A percentile compares a stretch with the other conserved stretches of the same genome.
Conservation (phyloP, 2,329 filamentous ascomycete genomes). For the Fusarium nelsonii region DNA sequence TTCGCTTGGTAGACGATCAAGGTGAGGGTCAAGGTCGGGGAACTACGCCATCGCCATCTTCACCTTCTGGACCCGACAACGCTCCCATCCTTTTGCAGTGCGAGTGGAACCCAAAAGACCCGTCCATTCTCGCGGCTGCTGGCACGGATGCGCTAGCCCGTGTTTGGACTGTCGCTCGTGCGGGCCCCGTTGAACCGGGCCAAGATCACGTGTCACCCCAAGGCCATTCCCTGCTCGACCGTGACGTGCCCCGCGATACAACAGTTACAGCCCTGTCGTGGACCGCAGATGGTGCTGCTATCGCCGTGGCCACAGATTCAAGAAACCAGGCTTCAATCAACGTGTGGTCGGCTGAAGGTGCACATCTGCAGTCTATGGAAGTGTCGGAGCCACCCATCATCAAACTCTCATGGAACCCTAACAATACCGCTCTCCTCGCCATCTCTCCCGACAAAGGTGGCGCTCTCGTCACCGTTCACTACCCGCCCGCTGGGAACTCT, state of each 20-base stretch:
- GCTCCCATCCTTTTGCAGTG: conserved; percentile 74
- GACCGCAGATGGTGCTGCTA: conserved; percentile 67
- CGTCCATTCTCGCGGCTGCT: conserved; percentile 74
- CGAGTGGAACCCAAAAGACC: conserved; percentile 76
- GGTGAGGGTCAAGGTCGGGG: conserved; percentile 50
- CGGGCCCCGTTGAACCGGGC: conserved; percentile 57
- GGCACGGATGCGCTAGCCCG: conserved; percentile 78
- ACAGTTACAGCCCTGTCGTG: conserved; percentile 71
- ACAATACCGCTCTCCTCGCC: conserved; percentile 66
- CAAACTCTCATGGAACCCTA: conserved; percentile 72
- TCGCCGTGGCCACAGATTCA: conserved; percentile 70
- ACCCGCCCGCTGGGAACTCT: conserved; percentile 57
- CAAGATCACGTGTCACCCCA: conserved; percentile 58
- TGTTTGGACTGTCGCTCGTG: conserved; percentile 73
- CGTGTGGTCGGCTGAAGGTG: conserved; percentile 68
- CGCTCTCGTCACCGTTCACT: conserved; percentile 68
- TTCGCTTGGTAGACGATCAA: conserved; percentile 65
- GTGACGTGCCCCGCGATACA: conserved; percentile 63
- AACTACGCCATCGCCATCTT: conserved; percentile 52
- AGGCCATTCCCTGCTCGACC: conserved; percentile 62
- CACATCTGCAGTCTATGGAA: conserved; percentile 65
- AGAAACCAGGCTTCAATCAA: conserved; percentile 65
- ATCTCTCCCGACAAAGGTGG: conserved; percentile 68
- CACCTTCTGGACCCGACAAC: conserved; percentile 60
- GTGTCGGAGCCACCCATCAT: conserved; percentile 71